Evolutionary conservation across 1,284 basidiomycete genomes (phyloP), one percentile per base, ranked within the genome.

Genomic region (Phellinidium pouzarii): DNA sequence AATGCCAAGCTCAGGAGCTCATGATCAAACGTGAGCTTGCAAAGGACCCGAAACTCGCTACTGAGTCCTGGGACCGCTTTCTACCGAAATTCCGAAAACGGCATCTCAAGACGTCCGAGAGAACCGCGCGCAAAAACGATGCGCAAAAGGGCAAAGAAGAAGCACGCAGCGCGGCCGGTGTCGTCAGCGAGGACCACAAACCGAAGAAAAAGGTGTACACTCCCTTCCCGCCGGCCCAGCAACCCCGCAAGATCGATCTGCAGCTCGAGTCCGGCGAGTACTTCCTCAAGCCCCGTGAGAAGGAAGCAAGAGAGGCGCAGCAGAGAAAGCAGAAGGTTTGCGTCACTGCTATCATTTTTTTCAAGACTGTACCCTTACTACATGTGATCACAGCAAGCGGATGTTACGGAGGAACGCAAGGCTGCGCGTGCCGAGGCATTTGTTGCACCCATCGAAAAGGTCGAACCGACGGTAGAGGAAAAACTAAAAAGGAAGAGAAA

Each of bases 11-110:
- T 11, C 31, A 34, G 91, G 96, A 99, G 71, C 79, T 99, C 44
- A 99, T 99, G 96, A 95, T 99, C 64, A 87, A 93, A 56, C 86
- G 95, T 45, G 96, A 99, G 71, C 79, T 99, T 4, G 94, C 95
- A 12, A 98, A 98, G 71, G 96, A 99, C 64, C 95, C 96, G 3
- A 95, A 97, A 65, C 79, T 99, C 6, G 93, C 89, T 0, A 84
- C 76, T 19, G 94, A 99, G 66, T 90, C 87, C 25, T 99, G 96
- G 96, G 95, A 98, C 59, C 82, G 96, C 4, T 99, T 99, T 76
- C 75, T 99, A 9, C 96, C 96, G 14, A 86, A 94, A 66, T 99
- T 99, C 80, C 86, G 94, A 61, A 95, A 92, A 69, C 80, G 82
- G 41, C 93, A 97, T 64, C 77, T 94, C 64, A 94, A 83, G 65